Evolutionary conservation across 495 filamentous ascomycete species (phyloP).

Genomic region (Peziza echinospora): DNA sequence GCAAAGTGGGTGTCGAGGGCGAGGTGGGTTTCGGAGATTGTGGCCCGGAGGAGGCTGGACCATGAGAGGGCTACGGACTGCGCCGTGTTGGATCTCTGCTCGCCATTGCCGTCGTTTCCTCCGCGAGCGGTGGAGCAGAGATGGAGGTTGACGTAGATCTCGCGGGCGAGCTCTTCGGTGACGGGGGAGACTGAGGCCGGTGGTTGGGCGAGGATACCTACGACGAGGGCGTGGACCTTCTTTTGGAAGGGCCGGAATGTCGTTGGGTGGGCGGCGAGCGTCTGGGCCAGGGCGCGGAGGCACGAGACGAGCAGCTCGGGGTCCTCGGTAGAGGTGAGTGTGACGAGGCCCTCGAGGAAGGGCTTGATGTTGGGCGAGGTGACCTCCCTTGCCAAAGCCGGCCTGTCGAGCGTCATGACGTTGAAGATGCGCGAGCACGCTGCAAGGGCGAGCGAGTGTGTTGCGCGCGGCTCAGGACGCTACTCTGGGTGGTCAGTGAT

Average conservation of each 20-base stretch:
- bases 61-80: slow-evolving; percentile 14
- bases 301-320: slow-evolving; percentile 1
- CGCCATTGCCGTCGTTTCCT: neutral
- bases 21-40: slow-evolving; percentile 6
- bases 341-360: slow-evolving; percentile 10
- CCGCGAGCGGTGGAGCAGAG: slow-evolving; percentile 8
- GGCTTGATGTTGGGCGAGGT: slow-evolving; percentile 15
- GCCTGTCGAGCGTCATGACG: slow-evolving; percentile 9
- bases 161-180: slow-evolving; percentile 6
- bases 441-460: slow-evolving; percentile 7
- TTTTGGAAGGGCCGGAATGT: slow-evolving; percentile 16
- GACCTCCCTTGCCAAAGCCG: slow-evolving; percentile 13
- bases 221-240: slow-evolving; percentile 4
- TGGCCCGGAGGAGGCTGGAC: slow-evolving; percentile 5
- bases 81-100: slow-evolving; percentile 5
- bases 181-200: neutral
- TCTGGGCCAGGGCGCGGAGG: slow-evolving; percentile 13
- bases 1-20: slow-evolving; percentile 9
- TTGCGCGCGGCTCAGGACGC: slow-evolving; percentile 14
- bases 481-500: slow-evolving; percentile 1
- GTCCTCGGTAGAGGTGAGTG: slow-evolving; percentile 2
- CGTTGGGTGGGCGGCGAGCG: slow-evolving; percentile 11
- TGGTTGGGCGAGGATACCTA: slow-evolving; percentile 4
- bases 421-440: slow-evolving; percentile 13
- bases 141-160: slow-evolving; percentile 11